Conservation (phyloP, 495 filamentous ascomycete species). For the Pyrenula aspistea region DNA sequence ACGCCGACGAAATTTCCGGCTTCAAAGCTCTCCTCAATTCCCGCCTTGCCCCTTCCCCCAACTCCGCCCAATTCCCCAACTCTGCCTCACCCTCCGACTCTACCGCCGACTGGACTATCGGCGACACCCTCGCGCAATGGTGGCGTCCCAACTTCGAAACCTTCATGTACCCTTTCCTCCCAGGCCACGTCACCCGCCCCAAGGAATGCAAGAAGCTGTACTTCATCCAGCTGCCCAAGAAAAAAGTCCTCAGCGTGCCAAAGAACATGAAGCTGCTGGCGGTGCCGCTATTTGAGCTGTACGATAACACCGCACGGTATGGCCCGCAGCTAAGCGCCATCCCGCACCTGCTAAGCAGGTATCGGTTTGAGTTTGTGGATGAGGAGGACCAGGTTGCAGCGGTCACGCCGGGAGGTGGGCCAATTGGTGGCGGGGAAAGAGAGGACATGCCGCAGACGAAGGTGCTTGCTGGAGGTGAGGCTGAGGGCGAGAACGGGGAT, state of each 20-base stretch:
- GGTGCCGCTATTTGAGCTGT: constrained; percentile 92
- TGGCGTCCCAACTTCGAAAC: constrained; percentile 98
- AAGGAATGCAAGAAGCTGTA: constrained; percentile 99
- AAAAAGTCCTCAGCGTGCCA: constrained; percentile 90
- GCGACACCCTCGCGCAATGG: constrained; percentile 92
- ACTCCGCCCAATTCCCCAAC: constrained; percentile 30
- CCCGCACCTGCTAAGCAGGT: constrained; percentile 82
- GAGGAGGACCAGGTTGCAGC: constrained; percentile 83
- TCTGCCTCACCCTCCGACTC: too few relatives aligned
- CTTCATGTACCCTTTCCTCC: constrained; percentile 98
- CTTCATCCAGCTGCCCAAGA: constrained; percentile 84
- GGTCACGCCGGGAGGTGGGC: constrained; percentile 62
- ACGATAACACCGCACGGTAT: constrained; percentile 91
- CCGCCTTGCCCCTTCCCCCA: constrained; percentile 80
- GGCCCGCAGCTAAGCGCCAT: constrained; percentile 94
- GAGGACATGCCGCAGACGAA: constrained; percentile 49
- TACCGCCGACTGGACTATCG: constrained; percentile 84
- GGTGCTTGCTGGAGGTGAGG: constrained; percentile 56
- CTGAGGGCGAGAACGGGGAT: not conserved
- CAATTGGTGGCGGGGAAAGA: constrained; percentile 25
- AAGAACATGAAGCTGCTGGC: constrained; percentile 99
- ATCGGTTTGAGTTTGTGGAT: constrained; percentile 98
- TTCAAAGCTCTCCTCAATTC: constrained; percentile 91
- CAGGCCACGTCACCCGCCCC: constrained; percentile 85
- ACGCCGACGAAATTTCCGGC: constrained; percentile 83